A percentile compares a stretch with the other conserved stretches of the same genome.
phyloP scores from a whole-genome alignment of 306 rosid species.

The Pyrus communis region DNA sequence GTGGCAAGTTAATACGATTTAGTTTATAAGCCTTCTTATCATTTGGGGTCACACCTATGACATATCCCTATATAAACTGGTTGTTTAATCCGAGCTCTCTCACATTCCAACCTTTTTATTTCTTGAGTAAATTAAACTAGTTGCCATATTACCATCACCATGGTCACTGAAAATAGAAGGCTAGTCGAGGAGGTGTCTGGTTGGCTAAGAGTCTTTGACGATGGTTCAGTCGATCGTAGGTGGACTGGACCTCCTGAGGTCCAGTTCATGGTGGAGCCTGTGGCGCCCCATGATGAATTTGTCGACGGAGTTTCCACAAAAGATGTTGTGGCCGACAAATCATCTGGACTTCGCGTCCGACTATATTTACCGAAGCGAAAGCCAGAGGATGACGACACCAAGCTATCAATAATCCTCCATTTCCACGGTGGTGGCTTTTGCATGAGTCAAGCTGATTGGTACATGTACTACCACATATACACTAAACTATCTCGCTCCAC shows the following conservation, averaged over 20 bases:
- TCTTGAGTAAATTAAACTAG: not conserved
- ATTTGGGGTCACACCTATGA: not conserved
- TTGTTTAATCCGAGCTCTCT: not conserved
- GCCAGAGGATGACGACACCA: not conserved
- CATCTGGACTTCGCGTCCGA: constrained; percentile 25
- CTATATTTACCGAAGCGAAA: constrained; percentile 40
- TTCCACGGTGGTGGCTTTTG: constrained; percentile 81
- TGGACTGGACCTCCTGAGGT: constrained; percentile 46
- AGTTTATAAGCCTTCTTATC: too few relatives aligned
- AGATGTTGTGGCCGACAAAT: constrained; percentile 15
- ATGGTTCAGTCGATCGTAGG: constrained; percentile 63
- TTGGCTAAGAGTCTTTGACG: constrained; percentile 57
- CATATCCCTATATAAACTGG: not conserved
- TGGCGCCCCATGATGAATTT: constrained; percentile 41
- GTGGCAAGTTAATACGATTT: too few relatives aligned
- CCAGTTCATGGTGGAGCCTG: constrained; percentile 44
- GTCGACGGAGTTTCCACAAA: constrained; percentile 36
- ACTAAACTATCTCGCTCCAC: constrained; percentile 21
- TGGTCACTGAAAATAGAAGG: constrained; percentile 22
- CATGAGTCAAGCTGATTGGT: constrained; percentile 58
- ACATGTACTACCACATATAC: constrained; percentile 52
- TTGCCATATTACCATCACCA: not conserved
- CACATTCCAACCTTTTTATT: not conserved
- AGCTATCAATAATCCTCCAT: constrained; percentile 48
- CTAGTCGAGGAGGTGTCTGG: constrained; percentile 50